Conservation (phyloP, 1,284 basidiomycete genomes). For the Moesziomyces sp. region DNA sequence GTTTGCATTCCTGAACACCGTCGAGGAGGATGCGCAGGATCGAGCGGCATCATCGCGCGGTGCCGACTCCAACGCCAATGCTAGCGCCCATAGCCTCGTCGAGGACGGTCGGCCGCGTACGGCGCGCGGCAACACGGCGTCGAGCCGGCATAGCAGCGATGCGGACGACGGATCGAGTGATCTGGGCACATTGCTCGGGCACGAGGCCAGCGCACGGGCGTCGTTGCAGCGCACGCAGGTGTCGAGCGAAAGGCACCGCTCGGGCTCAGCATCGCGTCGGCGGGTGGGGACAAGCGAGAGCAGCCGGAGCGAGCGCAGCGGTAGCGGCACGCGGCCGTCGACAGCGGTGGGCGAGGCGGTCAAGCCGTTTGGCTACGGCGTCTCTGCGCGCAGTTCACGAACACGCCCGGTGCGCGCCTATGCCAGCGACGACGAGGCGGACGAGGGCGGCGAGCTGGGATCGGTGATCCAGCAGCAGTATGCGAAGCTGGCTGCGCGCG, state of each 20-base stretch:
- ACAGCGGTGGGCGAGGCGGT: constrained; percentile 35
- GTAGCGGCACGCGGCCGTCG: constrained; percentile 23
- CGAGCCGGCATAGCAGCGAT: constrained; percentile 8
- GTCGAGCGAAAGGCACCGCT: too few species aligned
- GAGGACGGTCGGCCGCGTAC: constrained; percentile 37
- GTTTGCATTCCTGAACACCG: constrained; percentile 35
- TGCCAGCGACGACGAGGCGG: constrained; percentile 12
- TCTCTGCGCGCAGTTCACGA: constrained; percentile 9
- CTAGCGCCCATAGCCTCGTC: not conserved
- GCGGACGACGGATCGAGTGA: constrained; percentile 7
- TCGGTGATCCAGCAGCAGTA: constrained; percentile 41
- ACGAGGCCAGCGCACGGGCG: constrained; percentile 4
- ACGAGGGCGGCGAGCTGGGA: constrained; percentile 20
- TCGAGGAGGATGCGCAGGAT: constrained; percentile 40
- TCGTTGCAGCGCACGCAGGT: too few species aligned
- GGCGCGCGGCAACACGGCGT: constrained; percentile 33
- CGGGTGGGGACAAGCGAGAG: constrained; percentile 20
- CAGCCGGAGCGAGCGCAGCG: constrained; percentile 10
- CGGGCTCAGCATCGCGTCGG: constrained; percentile 1
- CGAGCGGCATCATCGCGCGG: not conserved
- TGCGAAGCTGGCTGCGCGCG: constrained; percentile 35
- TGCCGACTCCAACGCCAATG: not conserved
- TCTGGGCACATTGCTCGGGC: not conserved
- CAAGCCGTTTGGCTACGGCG: constrained; percentile 39
- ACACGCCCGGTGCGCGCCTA: constrained; percentile 1